Conservation (phyloP, 352 stramenopile genomes). For the Globisporangium paroecandrum region DNA sequence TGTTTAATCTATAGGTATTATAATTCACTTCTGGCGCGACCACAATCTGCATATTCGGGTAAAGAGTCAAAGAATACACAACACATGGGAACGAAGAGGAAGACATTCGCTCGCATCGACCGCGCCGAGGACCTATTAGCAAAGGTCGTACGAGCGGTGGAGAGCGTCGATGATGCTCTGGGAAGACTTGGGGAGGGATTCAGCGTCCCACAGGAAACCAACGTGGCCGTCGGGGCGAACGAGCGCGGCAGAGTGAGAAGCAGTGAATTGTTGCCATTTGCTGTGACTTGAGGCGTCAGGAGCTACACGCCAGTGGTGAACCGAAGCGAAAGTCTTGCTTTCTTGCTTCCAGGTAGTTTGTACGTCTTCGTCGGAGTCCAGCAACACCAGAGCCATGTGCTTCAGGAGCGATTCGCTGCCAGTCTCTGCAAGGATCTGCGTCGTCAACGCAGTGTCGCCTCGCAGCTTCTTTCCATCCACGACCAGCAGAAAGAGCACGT, state of each 20-base stretch:
- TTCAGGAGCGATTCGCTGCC: slow-evolving; percentile 15
- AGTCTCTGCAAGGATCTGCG: not conserved
- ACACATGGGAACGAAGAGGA: not conserved
- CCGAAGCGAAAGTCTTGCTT: slow-evolving; percentile 22
- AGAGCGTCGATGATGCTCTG: slow-evolving; percentile 10
- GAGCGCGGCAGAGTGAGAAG: slow-evolving; percentile 36
- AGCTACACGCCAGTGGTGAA: slow-evolving; percentile 29
- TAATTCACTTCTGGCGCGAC: not conserved
- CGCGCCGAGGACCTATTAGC: not conserved
- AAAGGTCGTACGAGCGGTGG: slow-evolving; percentile 12
- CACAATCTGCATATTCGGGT: not conserved
- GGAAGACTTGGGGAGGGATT: not conserved
- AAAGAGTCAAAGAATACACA: slow-evolving; percentile 8
- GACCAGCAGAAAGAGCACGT: slow-evolving; percentile 59
- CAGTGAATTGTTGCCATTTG: slow-evolving; percentile 42
- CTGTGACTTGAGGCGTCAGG: slow-evolving; percentile 21
- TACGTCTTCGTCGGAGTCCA: slow-evolving; percentile 24
- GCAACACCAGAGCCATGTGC: slow-evolving; percentile 39
- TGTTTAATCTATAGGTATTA: slow-evolving; percentile 6
- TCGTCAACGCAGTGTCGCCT: slow-evolving; percentile 10
- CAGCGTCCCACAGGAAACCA: slow-evolving; percentile 48
- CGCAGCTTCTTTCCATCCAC: slow-evolving; percentile 28
- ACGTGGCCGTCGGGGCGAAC: slow-evolving; percentile 82
- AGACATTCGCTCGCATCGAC: not conserved
- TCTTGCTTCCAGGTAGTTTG: not conserved